Evolutionary conservation across 108 stramenopile species (phyloP), one percentile per base, ranked within the genome.

Genomic region (Aurantiochytrium sp.): DNA sequence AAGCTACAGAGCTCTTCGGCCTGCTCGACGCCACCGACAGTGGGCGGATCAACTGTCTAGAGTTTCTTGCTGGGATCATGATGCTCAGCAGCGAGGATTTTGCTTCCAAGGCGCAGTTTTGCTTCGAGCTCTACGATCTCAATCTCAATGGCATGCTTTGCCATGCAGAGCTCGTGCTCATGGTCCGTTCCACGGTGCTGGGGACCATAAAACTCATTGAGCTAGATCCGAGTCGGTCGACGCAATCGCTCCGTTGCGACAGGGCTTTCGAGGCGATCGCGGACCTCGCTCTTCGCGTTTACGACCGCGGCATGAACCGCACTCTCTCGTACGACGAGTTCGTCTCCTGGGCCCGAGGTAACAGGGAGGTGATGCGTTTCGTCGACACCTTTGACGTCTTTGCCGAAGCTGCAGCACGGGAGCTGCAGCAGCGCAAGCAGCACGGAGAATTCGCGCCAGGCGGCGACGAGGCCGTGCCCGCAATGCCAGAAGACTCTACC

Each of bases 81-180:
- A 81, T 81, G 24, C 45, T 81, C 17, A 81, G 73, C 45, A 22
- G 45, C 3, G 73, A 81, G 24, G 73, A 81, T 42, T 48, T 81
- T 30, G 39, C 39, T 22, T 6, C 73, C 45, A 81, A 81, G 73
- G 32, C 73, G 12, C 73, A 81, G 24, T 81, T 81, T n/a, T 81
- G 73, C 73, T 81, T 81, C 32, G 73, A 81, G 45, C 73, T 81
- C 3, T 81, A 81, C 45, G 73, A 81, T 48, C 45, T 81, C 19
- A 81, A 81, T 42, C 3, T 81, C 6, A 81, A 81, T 30, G 73
- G 73, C 2, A 8, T 12, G 6, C 73, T 81, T 24, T 48, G 73
- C 45, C 39, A 30, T 0, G n/a, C 12, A 21, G 73, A 81, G 39
- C 39, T 81, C 24, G 73, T 81, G 3, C 73, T 81, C 2, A 81